Evolutionary conservation across 805 yeast species (phyloP).

Genomic region (Pichia manshurica): DNA sequence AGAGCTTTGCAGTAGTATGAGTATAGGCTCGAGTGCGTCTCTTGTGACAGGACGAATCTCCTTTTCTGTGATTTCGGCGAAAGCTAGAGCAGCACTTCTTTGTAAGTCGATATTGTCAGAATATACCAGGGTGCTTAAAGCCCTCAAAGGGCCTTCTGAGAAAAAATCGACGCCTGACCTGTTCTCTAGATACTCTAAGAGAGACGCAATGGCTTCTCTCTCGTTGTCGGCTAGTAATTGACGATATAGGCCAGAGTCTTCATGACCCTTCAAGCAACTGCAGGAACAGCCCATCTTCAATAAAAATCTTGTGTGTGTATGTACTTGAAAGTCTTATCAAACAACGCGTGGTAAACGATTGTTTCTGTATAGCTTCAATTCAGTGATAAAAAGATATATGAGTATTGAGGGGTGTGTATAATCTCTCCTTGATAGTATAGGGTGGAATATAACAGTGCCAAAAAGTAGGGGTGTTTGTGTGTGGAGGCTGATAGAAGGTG

Average conservation of each 20-base stretch:
- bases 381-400: too few species aligned
- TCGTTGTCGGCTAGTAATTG: conserved; percentile 92
- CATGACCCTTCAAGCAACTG: conserved; percentile 39
- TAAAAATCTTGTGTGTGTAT: neutral
- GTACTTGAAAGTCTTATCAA: neutral
- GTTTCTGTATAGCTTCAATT: too few species aligned
- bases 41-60: conserved; percentile 86
- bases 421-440: too few species aligned
- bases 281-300: conserved; percentile 46
- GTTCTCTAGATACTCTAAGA: conserved; percentile 84
- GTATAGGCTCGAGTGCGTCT: conserved; percentile 89
- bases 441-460: too few species aligned
- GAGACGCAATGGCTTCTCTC: conserved; percentile 89
- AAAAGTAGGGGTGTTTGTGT: too few species aligned
- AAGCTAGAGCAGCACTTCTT: conserved; percentile 95
- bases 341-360: too few species aligned
- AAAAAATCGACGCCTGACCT: conserved; percentile 86
- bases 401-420: too few species aligned
- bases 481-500: too few species aligned
- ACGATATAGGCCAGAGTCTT: conserved; percentile 57
- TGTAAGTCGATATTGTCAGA: conserved; percentile 93
- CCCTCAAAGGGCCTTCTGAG: conserved; percentile 77
- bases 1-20: conserved; percentile 74
- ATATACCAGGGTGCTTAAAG: conserved; percentile 86
- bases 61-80: conserved; percentile 97